These are phyloP conservation scores for Amoeboradix gromovi DNA, from an alignment of 371 early-diverging fungal species.

Conservation along the genomic window DNA sequence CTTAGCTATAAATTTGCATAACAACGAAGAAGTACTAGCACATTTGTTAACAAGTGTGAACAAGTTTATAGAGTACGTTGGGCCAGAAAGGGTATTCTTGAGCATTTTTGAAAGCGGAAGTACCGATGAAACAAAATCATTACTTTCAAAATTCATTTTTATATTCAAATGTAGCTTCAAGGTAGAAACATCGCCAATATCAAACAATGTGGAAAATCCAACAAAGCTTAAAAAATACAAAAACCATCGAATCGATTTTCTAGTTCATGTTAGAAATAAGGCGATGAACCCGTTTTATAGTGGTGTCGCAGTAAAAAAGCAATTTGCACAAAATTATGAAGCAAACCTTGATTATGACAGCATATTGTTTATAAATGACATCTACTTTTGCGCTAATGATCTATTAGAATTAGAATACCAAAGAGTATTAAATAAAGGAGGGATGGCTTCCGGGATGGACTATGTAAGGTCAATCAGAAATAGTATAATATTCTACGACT, in stretches of 20 bases:
- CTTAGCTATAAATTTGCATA: slow-evolving; percentile 12
- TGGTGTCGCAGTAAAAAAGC: too few species aligned
- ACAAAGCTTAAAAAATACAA: too few species aligned
- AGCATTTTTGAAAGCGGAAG: slow-evolving; percentile 17
- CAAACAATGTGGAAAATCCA: slow-evolving; percentile 1
- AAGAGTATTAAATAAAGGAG: slow-evolving; percentile 8
- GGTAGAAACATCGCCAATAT: slow-evolving; percentile 4
- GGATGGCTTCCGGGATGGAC: slow-evolving; percentile 18
- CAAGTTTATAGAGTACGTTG: slow-evolving; percentile 9
- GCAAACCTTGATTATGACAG: slow-evolving; percentile 1
- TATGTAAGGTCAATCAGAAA: slow-evolving; percentile 6
- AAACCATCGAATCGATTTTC: slow-evolving; percentile 16
- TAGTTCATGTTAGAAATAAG: slow-evolving; percentile 16
- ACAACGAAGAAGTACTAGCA: slow-evolving; percentile 12
- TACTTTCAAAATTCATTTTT: slow-evolving; percentile 4
- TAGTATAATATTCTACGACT: slow-evolving; percentile 12
- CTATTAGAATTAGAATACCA: slow-evolving; percentile 18
- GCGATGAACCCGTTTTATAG: slow-evolving; percentile 13
- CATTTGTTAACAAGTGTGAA: slow-evolving; percentile 10
- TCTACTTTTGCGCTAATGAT: slow-evolving; percentile 16
- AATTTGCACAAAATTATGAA: too few species aligned
- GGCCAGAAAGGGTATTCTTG: slow-evolving; percentile 7
- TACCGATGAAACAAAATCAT: slow-evolving; percentile 9
- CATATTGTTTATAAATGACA: slow-evolving; percentile 18
- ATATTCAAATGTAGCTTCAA: slow-evolving; percentile 7